Base-by-base conservation (phyloP, 2,329 filamentous ascomycete genomes). In the Trichoderma koningii region DNA sequence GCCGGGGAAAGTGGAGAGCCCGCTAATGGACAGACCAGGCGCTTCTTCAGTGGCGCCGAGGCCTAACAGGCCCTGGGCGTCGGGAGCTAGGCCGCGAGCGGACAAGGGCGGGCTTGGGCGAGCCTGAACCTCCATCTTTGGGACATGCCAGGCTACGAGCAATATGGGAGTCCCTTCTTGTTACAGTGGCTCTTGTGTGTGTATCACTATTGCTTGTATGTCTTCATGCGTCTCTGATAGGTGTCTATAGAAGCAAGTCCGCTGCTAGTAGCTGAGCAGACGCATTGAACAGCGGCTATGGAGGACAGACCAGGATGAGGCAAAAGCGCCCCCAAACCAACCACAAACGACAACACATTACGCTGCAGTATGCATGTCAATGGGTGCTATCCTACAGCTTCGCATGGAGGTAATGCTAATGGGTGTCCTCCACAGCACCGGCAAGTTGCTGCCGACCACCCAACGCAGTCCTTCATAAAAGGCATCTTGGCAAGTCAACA, bases 391-490 rank as follows among this genome's bases (percentile, higher is more conserved):
- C 30, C 7, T 34, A 10, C 2, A 34, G 7, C 7, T 28, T 28
- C 28, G 1, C 5, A 28, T 7, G 7, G 28, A 28, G 28, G 28
- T 28, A 28, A 3, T 5, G 28, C 6, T 30, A 7, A 9, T 30
- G 9, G 9, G 9, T 9, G 7, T 30, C 30, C 30, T 30, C 30
- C 7, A 28, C 3, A 30, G 41, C 48, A 26, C 28, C 61, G 61
- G 61, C 61, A 64, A 64, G 38, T 56, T 56, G 61, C 61, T 64
- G 61, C 61, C 61, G 61, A 64, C 44, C 47, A n/a, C 51, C 51
- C 1, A 52, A 34, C 19, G 26, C 50, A 52, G 26, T 28, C 50
- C 6, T 28, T 21, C 51, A 5, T 28, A 53, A 6, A 26, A 47
- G 5, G 10, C 55, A 50, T 30, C 56, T 45, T 50, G 42, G 53